A percentile compares a stretch with the other conserved stretches of the same genome.
Conservation (phyloP, 1,284 basidiomycete genomes). For the Boletellus sp. region DNA sequence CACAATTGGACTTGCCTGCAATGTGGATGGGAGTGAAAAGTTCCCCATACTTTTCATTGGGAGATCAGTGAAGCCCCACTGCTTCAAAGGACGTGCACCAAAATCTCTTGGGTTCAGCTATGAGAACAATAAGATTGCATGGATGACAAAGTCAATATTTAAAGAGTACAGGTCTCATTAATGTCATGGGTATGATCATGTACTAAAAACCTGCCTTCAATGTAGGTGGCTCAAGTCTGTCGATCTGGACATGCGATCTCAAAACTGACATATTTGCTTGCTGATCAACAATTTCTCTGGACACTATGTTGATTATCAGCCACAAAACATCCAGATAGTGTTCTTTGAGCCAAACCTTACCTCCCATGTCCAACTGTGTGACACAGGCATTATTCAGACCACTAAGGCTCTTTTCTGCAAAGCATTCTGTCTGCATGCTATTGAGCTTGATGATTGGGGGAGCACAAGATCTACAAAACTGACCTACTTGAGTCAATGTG, state of each 20-base stretch:
- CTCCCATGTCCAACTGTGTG: neutral
- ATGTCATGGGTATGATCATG: no score
- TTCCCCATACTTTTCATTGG: neutral
- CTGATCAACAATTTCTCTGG: neutral
- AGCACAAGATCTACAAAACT: neutral
- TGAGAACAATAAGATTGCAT: slow-evolving; percentile 1
- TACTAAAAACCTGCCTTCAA: no score
- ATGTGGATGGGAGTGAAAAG: slow-evolving; percentile 6
- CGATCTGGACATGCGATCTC: no score
- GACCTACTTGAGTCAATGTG: neutral
- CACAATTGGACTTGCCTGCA: neutral
- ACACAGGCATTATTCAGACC: neutral
- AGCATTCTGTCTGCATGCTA: neutral
- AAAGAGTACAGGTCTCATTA: slow-evolving; percentile 1
- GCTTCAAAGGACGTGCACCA: neutral
- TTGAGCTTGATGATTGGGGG: neutral
- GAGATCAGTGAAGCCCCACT: neutral
- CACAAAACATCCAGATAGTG: neutral
- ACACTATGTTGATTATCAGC: neutral
- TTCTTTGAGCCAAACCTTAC: no score
- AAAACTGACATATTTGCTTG: no score
- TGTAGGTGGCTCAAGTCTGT: no score
- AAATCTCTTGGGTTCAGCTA: slow-evolving; percentile 1
- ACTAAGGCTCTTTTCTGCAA: neutral
- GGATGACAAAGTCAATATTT: slow-evolving; percentile 1